phyloP scores from a whole-genome alignment of 2,329 filamentous ascomycete species.

The Verticillium tricorpus region DNA sequence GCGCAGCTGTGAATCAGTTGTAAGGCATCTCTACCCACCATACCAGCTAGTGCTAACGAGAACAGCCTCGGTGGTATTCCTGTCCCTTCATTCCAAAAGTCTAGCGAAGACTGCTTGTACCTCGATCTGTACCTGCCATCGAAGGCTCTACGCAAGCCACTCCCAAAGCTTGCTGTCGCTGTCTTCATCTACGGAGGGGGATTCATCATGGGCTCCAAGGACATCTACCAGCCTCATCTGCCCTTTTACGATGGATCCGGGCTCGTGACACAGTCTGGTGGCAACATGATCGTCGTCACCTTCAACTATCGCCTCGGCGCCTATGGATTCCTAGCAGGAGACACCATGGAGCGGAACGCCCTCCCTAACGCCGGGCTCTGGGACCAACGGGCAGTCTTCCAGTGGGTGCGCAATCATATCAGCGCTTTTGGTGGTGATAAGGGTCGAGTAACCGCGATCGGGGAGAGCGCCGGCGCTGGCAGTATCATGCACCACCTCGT shows the following conservation, averaged over 20 bases:
- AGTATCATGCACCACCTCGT: slow-evolving; percentile 46
- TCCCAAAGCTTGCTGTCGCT: slow-evolving; percentile 34
- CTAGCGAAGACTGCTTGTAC: slow-evolving; percentile 42
- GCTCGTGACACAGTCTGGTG: slow-evolving; percentile 26
- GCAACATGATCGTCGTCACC: slow-evolving; percentile 38
- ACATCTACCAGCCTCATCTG: slow-evolving; percentile 23
- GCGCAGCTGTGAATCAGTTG: slow-evolving; percentile 27
- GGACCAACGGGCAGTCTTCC: slow-evolving; percentile 38
- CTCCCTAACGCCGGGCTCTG: slow-evolving; percentile 38
- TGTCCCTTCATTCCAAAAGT: slow-evolving; percentile 22
- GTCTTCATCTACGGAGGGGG: slow-evolving; percentile 43
- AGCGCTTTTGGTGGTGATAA: slow-evolving; percentile 41
- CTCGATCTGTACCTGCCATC: slow-evolving; percentile 44
- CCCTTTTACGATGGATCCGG: slow-evolving; percentile 33
- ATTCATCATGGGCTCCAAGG: slow-evolving; percentile 37
- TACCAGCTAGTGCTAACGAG: background rate
- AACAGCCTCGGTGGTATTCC: slow-evolving; percentile 24
- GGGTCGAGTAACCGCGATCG: slow-evolving; percentile 40
- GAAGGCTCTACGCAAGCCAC: slow-evolving; percentile 30
- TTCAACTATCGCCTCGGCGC: slow-evolving; percentile 46
- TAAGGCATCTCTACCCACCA: slow-evolving; percentile 9
- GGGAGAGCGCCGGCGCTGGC: slow-evolving; percentile 45
- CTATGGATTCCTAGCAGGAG: slow-evolving; percentile 41
- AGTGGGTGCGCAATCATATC: slow-evolving; percentile 46
- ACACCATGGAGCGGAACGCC: slow-evolving; percentile 34